Evolutionary conservation across 257 asterid species (phyloP).

Genomic region (Coffea canephora): DNA sequence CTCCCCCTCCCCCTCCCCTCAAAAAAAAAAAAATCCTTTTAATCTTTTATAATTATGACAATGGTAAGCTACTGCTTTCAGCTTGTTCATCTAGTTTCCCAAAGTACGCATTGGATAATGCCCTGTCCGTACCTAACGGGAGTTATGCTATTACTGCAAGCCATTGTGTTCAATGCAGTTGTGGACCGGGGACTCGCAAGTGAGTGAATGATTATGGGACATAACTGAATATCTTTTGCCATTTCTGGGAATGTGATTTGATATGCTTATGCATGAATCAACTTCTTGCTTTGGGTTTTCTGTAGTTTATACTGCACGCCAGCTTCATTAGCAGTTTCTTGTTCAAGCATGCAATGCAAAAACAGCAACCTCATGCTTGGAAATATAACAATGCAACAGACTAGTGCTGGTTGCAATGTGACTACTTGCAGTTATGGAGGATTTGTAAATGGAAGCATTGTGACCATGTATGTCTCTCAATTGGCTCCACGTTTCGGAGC

Average conservation of each 20-base stretch:
- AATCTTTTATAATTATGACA: slow-evolving; percentile 1
- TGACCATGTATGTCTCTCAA: slow-evolving; percentile 50
- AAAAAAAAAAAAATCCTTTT: background rate
- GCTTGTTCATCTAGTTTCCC: slow-evolving; percentile 94
- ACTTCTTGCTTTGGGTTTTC: background rate
- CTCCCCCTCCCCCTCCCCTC: no score
- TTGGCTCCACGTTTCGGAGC: slow-evolving; percentile 3
- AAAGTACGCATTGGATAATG: slow-evolving; percentile 57
- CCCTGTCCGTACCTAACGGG: slow-evolving; percentile 86
- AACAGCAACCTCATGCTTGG: slow-evolving; percentile 86
- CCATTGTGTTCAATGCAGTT: slow-evolving; percentile 95
- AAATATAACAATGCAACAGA: slow-evolving; percentile 69
- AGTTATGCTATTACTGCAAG: slow-evolving; percentile 87
- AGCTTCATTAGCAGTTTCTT: slow-evolving; percentile 92
- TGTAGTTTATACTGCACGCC: slow-evolving; percentile 88
- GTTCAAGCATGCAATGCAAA: slow-evolving; percentile 97
- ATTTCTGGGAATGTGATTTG: slow-evolving; percentile 1
- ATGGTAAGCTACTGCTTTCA: slow-evolving; percentile 29
- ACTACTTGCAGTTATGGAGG: slow-evolving; percentile 90
- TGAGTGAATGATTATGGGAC: slow-evolving; percentile 34
- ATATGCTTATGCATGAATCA: background rate
- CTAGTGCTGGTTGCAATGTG: slow-evolving; percentile 86
- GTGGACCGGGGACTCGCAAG: slow-evolving; percentile 91
- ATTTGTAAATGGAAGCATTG: slow-evolving; percentile 75
- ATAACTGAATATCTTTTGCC: background rate